These are phyloP conservation scores for Tetradesmus obliquus DNA, from an alignment of 139 green algal species.

Conservation along the genomic window DNA sequence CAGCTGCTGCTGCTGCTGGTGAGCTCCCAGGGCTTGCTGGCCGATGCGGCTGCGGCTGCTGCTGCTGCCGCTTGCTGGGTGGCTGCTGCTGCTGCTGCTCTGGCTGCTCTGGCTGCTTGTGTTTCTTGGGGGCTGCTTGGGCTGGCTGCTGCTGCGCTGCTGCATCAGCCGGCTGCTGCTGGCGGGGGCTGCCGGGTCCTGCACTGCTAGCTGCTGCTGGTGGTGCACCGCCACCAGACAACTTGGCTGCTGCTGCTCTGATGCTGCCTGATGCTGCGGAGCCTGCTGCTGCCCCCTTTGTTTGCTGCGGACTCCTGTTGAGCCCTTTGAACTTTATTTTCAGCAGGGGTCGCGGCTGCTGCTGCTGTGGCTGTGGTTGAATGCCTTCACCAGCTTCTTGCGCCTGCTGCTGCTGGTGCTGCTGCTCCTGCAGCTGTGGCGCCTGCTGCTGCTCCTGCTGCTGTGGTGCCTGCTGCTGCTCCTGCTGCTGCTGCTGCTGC, in stretches of 20 bases:
- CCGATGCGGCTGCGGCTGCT: neutral
- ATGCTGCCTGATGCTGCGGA: neutral
- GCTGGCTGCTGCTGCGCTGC: neutral
- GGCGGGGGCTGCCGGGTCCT: neutral
- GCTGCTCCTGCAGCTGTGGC: too few species aligned
- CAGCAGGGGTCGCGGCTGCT: neutral
- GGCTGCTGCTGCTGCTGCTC: slow-evolving; percentile 14
- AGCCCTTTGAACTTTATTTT: neutral
- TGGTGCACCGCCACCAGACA: neutral
- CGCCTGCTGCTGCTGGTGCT: neutral
- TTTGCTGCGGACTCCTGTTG: neutral
- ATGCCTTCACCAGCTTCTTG: neutral
- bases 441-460: neutral
- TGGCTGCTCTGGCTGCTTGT: slow-evolving; percentile 9
- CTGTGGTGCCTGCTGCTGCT: neutral
- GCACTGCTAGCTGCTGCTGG: neutral
- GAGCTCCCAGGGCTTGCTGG: neutral
- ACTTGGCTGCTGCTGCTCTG: neutral
- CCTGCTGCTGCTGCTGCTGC: slow-evolving; percentile 9
- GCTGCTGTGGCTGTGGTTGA: neutral
- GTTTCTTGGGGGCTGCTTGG: neutral
- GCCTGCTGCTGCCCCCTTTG: neutral
- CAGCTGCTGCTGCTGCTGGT: slow-evolving; percentile 1
- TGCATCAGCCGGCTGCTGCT: neutral
- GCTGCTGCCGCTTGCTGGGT: slow-evolving; percentile 15